These are phyloP conservation scores for Guyanaporus albipodus DNA, from an alignment of 768 basidiomycete species.

Conservation along the genomic window DNA sequence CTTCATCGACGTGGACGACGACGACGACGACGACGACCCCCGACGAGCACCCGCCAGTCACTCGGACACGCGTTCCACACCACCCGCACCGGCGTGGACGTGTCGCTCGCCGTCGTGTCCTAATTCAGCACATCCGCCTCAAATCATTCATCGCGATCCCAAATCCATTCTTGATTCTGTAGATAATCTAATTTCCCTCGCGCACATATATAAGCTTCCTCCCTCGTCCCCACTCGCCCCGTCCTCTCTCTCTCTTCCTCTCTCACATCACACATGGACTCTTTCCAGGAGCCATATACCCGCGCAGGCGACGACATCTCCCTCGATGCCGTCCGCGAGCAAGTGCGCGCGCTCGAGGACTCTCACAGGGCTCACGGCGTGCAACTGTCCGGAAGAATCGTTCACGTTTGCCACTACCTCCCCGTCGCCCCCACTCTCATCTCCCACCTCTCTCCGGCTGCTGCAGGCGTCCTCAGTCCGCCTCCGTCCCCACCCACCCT, in stretches of 20 bases:
- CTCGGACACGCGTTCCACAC: too few relatives aligned
- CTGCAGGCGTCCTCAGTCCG: slow-evolving; percentile 59
- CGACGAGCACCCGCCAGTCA: too few relatives aligned
- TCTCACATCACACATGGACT: slow-evolving; percentile 56
- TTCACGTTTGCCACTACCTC: slow-evolving; percentile 90
- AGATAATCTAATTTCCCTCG: slow-evolving; percentile 25
- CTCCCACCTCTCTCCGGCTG: slow-evolving; percentile 28
- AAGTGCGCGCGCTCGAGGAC: slow-evolving; percentile 68
- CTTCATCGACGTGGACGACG: too few relatives aligned
- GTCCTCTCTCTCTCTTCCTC: background rate
- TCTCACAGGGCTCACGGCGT: slow-evolving; percentile 67
- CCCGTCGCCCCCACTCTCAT: slow-evolving; percentile 69
- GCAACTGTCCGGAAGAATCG: slow-evolving; percentile 78
- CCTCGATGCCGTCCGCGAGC: slow-evolving; percentile 67
- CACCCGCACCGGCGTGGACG: background rate
- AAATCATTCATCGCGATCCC: slow-evolving; percentile 20
- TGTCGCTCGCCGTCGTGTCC: slow-evolving; percentile 13
- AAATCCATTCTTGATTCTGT: slow-evolving; percentile 23
- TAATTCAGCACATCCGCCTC: slow-evolving; percentile 22
- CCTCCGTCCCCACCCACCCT: slow-evolving; percentile 74
- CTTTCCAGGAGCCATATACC: slow-evolving; percentile 69
- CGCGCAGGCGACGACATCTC: slow-evolving; percentile 62
- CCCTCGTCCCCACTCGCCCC: background rate
- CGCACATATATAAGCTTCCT: slow-evolving; percentile 29
- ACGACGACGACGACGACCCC: too few relatives aligned